Evolutionary conservation across 78 protist species (phyloP), one percentile per base, ranked within the genome.

Genomic region (Bigelowiella natans): DNA sequence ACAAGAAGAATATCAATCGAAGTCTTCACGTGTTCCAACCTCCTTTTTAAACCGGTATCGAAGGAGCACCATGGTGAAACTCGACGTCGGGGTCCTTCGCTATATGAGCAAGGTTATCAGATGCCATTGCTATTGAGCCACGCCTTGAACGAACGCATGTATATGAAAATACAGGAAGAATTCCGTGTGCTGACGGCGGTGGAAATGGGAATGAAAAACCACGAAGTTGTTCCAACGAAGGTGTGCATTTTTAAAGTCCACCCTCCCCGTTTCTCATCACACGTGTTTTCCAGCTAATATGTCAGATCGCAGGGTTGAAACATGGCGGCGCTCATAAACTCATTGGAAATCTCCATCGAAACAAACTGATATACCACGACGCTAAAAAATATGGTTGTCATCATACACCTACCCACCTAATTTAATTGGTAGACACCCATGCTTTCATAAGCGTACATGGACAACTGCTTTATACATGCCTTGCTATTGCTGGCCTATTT

Each of bases 151-250:
- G 18, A 7, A 7, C 73, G 18, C 73, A 51, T 51, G 18, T 51
- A 51, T 51, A 51, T 18, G 7, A 7, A 7, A 51, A 51, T 18
- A 51, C 73, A 51, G 73, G 73, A 51, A 26, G 73, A 51, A 18
- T 51, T 51, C 18, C 73, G 73, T 26, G 73, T 51, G 0, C 84
- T 94, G 0, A 39, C 93, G 3, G 95, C 94, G 0, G 39, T 94
- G 2, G 95, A 94, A 92, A 85, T 90, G 90, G 95, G 95, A 26
- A 94, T 94, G 95, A 88, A 91, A 36, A 94, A 94, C 40, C 95
- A 94, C 86, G 93, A 88, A 34, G 0, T 92, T 1, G 94, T 92
- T 3, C 95, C 95, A 34, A 39, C 37, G 1, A 18, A 51, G 73
- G 73, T 51, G 18, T n/a, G n/a, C n/a, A n/a, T n/a, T n/a, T n/a